Evolutionary conservation across 2,329 filamentous ascomycete genomes (phyloP).

Genomic region (Dactylonectria estremocensis): DNA sequence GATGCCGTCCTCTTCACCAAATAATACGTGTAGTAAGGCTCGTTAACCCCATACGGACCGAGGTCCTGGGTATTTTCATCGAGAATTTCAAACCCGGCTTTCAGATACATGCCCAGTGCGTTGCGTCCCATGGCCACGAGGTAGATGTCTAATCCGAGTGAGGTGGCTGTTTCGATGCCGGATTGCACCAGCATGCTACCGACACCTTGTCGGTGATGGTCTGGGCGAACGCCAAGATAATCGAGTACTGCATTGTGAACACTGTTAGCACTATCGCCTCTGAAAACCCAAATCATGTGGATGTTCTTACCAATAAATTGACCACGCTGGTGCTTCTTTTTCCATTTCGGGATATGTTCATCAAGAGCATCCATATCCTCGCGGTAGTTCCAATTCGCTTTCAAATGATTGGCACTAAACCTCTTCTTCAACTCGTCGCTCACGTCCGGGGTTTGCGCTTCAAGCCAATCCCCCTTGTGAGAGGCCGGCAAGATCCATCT

Average conservation of each 20-base stretch:
- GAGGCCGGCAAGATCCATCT: constrained; percentile 37
- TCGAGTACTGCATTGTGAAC: constrained; percentile 36
- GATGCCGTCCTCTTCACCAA: constrained; percentile 9
- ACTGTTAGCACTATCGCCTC: constrained; percentile 3
- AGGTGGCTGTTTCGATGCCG: constrained; percentile 37
- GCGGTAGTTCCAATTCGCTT: constrained; percentile 17
- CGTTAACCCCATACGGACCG: constrained; percentile 16
- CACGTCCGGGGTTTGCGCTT: constrained; percentile 36
- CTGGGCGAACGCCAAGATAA: constrained; percentile 42
- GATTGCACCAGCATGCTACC: constrained; percentile 42
- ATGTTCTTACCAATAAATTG: constrained; percentile 29
- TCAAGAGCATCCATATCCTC: constrained; percentile 25
- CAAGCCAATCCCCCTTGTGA: constrained; percentile 25
- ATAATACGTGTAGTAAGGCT: constrained; percentile 35
- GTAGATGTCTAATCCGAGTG: constrained; percentile 35
- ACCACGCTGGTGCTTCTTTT: constrained; percentile 28
- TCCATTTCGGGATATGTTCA: constrained; percentile 30
- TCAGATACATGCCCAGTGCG: constrained; percentile 36
- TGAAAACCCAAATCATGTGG: accelerated
- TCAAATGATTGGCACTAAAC: constrained; percentile 10
- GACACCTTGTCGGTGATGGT: constrained; percentile 41
- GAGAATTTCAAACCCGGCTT: constrained; percentile 37
- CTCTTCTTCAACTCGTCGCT: constrained; percentile 1
- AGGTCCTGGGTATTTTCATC: constrained; percentile 29
- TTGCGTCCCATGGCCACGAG: constrained; percentile 39